Evolutionary conservation across 129 eudicot genomes (phyloP), one percentile per base, ranked within the genome.

Genomic region (Gnaphalium uliginosum): DNA sequence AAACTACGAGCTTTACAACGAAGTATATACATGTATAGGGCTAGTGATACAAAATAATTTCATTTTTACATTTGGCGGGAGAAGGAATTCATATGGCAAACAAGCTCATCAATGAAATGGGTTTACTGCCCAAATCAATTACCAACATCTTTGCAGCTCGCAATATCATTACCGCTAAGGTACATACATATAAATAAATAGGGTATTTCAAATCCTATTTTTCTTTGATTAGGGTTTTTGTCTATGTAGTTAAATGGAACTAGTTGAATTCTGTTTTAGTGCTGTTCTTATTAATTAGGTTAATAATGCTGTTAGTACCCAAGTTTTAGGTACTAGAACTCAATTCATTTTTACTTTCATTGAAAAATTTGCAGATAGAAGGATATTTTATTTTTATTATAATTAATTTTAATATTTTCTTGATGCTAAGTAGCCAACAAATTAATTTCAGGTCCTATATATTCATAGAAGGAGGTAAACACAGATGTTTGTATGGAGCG

Each of bases 141-240:
- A 77, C 88, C 46, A 86, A 92, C 85, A 63, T 89, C 25, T 87
- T 92, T 62, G 77, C 85, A 2, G 97, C 97, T 85, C 97, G 97
- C 39, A 89, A 84, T 75, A 80, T 92, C 78, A 74, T 76, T 4
- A 89, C 96, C 2, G 88, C 96, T 35, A 92, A 92, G 96, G 97
- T 92, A 68, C 8, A 10, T 61, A 48, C 26, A 1, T 60, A 60
- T 60, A 2, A 0, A 13, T 4, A 3, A 9, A 60, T 19, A 13
- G 17, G n/a, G n/a, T n/a, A n/a, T 62, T 50, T 48, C 50, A 15
- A 67, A 6, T n/a, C 26, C 51, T 63, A 29, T 46, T 51, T 25
- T 66, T 64, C 59, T 14, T 58, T 25, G 37, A 57, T 78, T 78
- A 78, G 76, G 76, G 82, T 72, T 66, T 41, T 22, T 53, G 11